Conservation (phyloP, 75 land plant genomes). For the Pinus albicaulis region DNA sequence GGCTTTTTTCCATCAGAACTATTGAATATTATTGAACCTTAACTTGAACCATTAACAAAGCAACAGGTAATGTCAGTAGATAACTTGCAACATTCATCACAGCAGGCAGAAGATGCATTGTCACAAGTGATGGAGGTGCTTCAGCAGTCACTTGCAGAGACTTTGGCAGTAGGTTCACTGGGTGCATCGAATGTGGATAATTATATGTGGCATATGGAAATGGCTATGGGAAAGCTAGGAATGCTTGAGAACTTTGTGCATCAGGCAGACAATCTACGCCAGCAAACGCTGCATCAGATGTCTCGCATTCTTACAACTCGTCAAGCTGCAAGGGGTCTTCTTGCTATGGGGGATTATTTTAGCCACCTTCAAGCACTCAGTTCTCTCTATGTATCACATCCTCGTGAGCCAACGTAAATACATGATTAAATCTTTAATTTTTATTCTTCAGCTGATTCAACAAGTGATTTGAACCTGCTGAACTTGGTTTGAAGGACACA, state of each 20-base stretch:
- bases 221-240: slow-evolving; percentile 61
- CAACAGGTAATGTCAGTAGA: slow-evolving; percentile 50
- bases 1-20: too few species aligned
- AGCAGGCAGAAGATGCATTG: slow-evolving; percentile 75
- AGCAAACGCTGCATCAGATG: slow-evolving; percentile 77
- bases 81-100: slow-evolving; percentile 64
- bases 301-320: slow-evolving; percentile 69
- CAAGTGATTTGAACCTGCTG: background rate
- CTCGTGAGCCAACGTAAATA: slow-evolving; percentile 51
- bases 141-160: slow-evolving; percentile 64
- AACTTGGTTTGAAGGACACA: slow-evolving; percentile 7
- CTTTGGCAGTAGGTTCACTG: slow-evolving; percentile 46
- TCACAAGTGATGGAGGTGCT: slow-evolving; percentile 66
- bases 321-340: slow-evolving; percentile 83
- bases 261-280: slow-evolving; percentile 88
- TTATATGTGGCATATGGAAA: slow-evolving; percentile 58
- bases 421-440: background rate
- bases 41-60: slow-evolving; percentile 64
- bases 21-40: slow-evolving; percentile 51
- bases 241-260: slow-evolving; percentile 62
- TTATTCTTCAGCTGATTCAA: slow-evolving; percentile 11
- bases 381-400: slow-evolving; percentile 75
- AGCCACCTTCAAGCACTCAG: slow-evolving; percentile 81
- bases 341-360: slow-evolving; percentile 84
- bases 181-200: slow-evolving; percentile 32